phyloP scores from a whole-genome alignment of 1,139 yeast species.

The Saccharomyces hybrid region DNA sequence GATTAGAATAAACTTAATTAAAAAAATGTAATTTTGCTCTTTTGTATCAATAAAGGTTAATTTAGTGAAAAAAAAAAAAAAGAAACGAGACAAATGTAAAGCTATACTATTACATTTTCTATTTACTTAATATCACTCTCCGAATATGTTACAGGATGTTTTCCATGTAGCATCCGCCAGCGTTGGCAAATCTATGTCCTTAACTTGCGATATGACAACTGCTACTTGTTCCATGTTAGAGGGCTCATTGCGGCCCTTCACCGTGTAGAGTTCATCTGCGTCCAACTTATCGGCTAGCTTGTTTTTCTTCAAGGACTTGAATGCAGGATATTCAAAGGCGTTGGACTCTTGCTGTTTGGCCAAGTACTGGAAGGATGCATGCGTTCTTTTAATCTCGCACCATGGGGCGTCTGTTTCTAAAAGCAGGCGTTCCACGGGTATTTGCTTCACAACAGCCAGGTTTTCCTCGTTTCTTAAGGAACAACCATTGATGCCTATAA shows the following conservation, averaged over 20 bases:
- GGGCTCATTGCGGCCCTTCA: slow-evolving; percentile 88
- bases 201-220: slow-evolving; percentile 58
- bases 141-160: slow-evolving; percentile 51
- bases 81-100: no score
- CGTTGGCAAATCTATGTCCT: slow-evolving; percentile 41
- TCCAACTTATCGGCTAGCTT: slow-evolving; percentile 15
- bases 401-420: slow-evolving; percentile 97
- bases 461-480: slow-evolving; percentile 75
- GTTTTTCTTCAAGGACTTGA: slow-evolving; percentile 25
- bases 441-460: slow-evolving; percentile 50
- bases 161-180: slow-evolving; percentile 57
- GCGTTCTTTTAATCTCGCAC: slow-evolving; percentile 88
- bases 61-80: no score
- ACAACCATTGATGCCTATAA: slow-evolving; percentile 85
- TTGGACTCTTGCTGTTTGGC: slow-evolving; percentile 16
- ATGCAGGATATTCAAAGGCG: slow-evolving; percentile 11
- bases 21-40: neutral
- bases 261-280: slow-evolving; percentile 30
- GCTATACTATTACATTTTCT: no score
- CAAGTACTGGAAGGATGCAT: slow-evolving; percentile 58
- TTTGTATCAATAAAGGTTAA: neutral
- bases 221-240: slow-evolving; percentile 78
- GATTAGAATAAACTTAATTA: neutral
- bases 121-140: slow-evolving; percentile 6
- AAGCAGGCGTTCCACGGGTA: slow-evolving; percentile 64